Evolutionary conservation across 805 yeast genomes (phyloP).

Genomic region (Suhomyces emberorum): DNA sequence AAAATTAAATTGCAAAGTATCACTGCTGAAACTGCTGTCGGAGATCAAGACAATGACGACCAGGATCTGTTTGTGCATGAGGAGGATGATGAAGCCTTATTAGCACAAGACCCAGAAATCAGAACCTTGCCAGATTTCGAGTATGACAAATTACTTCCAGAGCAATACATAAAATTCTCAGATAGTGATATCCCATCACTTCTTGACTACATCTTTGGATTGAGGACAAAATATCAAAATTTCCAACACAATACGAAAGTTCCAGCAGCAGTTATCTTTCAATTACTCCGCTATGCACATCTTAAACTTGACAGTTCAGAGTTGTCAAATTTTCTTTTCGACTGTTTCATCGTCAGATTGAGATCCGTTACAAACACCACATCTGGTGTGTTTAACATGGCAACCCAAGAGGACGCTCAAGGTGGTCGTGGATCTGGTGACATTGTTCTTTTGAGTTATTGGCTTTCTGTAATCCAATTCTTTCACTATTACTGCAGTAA

Average conservation of each 20-base stretch:
- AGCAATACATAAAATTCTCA: slow-evolving; percentile 59
- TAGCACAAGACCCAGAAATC: slow-evolving; percentile 28
- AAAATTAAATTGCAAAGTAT: slow-evolving; percentile 34
- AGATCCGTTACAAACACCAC: slow-evolving; percentile 58
- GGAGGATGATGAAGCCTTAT: slow-evolving; percentile 24
- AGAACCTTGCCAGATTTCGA: slow-evolving; percentile 44
- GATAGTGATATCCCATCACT: slow-evolving; percentile 54
- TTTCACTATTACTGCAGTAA: slow-evolving; percentile 73
- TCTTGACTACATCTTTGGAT: slow-evolving; percentile 45
- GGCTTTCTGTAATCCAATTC: slow-evolving; percentile 81
- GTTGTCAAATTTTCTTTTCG: slow-evolving; percentile 56
- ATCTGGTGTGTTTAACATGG: slow-evolving; percentile 54
- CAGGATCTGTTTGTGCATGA: slow-evolving; percentile 19
- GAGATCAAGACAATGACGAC: slow-evolving; percentile 16
- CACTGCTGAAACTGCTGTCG: slow-evolving; percentile 11
- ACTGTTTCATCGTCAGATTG: slow-evolving; percentile 58
- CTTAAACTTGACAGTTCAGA: slow-evolving; percentile 52
- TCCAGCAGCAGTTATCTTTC: slow-evolving; percentile 70
- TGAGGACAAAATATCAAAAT: slow-evolving; percentile 38
- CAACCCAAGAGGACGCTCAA: slow-evolving; percentile 16
- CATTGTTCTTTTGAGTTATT: slow-evolving; percentile 72
- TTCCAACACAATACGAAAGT: slow-evolving; percentile 48
- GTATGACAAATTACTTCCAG: slow-evolving; percentile 51
- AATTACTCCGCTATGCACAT: slow-evolving; percentile 67
- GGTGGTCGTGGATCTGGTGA: slow-evolving; percentile 48